Evolutionary conservation across 306 rosid genomes (phyloP).

Genomic region (Rosa multiflora): DNA sequence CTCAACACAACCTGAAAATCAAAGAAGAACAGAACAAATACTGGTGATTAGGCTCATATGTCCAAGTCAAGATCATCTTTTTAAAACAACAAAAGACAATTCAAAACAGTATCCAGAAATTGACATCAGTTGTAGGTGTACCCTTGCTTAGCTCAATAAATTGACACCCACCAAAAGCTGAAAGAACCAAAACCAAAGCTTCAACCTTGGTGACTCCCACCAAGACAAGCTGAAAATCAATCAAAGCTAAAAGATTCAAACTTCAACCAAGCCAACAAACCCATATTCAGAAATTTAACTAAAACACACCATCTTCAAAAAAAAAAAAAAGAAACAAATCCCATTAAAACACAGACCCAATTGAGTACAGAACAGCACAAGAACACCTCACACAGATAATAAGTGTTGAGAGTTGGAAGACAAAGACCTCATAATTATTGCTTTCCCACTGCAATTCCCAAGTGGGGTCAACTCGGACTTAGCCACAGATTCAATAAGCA

Average conservation of each 20-base stretch:
- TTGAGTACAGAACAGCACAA: slow-evolving; percentile 15
- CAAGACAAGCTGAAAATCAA: slow-evolving; percentile 19
- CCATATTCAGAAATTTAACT: slow-evolving; percentile 20
- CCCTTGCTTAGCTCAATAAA: background rate
- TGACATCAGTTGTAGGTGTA: slow-evolving; percentile 16
- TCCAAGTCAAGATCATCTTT: background rate
- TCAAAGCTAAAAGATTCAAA: slow-evolving; percentile 3
- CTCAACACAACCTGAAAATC: slow-evolving; percentile 31
- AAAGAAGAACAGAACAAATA: background rate
- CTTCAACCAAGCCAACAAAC: slow-evolving; percentile 18
- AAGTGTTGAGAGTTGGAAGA: slow-evolving; percentile 23
- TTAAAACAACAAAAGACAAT: slow-evolving; percentile 13
- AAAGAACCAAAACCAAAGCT: slow-evolving; percentile 14
- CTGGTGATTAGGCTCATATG: background rate
- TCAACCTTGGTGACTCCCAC: background rate
- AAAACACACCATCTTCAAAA: background rate
- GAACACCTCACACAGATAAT: slow-evolving; percentile 11
- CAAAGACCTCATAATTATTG: slow-evolving; percentile 28
- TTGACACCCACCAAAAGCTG: slow-evolving; percentile 24
- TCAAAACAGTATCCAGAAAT: slow-evolving; percentile 16
- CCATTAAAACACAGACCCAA: slow-evolving; percentile 20
- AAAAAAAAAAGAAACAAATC: background rate
- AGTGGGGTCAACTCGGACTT: slow-evolving; percentile 34
- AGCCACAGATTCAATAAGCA: slow-evolving; percentile 26
- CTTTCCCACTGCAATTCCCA: slow-evolving; percentile 27